Evolutionary conservation across 2,329 filamentous ascomycete genomes (phyloP).

Genomic region (Trichoderma guizhouense): DNA sequence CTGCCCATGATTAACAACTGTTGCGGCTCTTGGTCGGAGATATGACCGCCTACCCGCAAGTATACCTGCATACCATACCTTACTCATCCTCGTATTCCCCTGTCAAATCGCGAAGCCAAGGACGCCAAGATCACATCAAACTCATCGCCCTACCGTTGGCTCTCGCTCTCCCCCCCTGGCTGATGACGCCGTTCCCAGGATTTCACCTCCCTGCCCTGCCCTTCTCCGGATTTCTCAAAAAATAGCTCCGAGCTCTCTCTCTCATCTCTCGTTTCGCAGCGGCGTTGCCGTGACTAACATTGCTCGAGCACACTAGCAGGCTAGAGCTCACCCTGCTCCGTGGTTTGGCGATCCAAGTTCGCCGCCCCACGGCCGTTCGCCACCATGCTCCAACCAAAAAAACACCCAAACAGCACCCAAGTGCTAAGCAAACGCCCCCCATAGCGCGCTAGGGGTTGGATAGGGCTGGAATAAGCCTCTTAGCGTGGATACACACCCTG

Average conservation of each 20-base stretch:
- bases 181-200: background rate
- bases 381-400: slow-evolving; percentile 4
- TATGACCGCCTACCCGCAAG: background rate
- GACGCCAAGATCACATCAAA: background rate
- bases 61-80: no score
- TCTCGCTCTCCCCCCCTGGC: background rate
- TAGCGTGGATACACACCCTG: background rate
- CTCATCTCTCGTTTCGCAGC: background rate
- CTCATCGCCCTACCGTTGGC: background rate
- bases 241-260: background rate
- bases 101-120: background rate
- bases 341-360: slow-evolving; percentile 9
- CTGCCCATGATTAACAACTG: background rate
- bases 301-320: background rate
- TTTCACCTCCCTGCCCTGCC: background rate
- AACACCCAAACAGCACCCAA: background rate
- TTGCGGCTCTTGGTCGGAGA: background rate
- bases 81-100: background rate
- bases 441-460: background rate
- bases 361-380: background rate
- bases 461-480: slow-evolving; percentile 13
- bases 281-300: background rate
- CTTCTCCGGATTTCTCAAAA: background rate
- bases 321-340: background rate
- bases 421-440: background rate